Evolutionary conservation across 2,329 filamentous ascomycete species (phyloP).

Genomic region (Aspergillus latus): DNA sequence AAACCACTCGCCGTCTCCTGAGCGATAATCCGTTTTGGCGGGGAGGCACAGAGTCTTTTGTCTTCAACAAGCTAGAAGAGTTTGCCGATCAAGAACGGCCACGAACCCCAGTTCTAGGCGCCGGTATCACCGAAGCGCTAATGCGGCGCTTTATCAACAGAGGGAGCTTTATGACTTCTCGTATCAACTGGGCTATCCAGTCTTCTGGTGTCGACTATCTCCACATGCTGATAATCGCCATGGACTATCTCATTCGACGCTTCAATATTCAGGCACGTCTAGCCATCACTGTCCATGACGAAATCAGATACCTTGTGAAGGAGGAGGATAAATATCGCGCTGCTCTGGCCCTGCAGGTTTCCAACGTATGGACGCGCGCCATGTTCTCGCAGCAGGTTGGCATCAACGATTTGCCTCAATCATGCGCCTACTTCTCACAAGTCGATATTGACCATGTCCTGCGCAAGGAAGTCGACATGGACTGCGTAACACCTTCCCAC

Average conservation of each 20-base stretch:
- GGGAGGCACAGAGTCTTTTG: slow-evolving; percentile 93
- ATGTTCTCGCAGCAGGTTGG: slow-evolving; percentile 98
- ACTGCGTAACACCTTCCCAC: slow-evolving; percentile 90
- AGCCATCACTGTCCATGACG: slow-evolving; percentile 93
- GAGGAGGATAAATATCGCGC: slow-evolving; percentile 82
- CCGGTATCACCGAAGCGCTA: slow-evolving; percentile 92
- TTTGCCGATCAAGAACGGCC: slow-evolving; percentile 94
- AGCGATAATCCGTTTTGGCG: slow-evolving; percentile 83
- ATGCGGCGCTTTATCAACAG: slow-evolving; percentile 85
- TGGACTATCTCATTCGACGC: slow-evolving; percentile 87
- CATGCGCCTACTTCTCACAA: slow-evolving; percentile 92
- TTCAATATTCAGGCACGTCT: slow-evolving; percentile 84
- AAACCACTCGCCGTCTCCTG: slow-evolving; percentile 72
- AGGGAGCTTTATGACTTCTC: slow-evolving; percentile 88
- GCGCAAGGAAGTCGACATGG: slow-evolving; percentile 98
- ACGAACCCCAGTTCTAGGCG: slow-evolving; percentile 86
- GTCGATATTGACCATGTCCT: slow-evolving; percentile 93
- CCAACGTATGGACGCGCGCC: slow-evolving; percentile 93
- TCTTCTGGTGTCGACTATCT: slow-evolving; percentile 96
- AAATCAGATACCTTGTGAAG: slow-evolving; percentile 90
- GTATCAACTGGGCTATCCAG: slow-evolving; percentile 99
- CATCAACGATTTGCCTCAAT: slow-evolving; percentile 90
- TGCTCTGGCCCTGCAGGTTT: slow-evolving; percentile 88
- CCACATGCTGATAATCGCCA: slow-evolving; percentile 85
- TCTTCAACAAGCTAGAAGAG: slow-evolving; percentile 97